Conservation (phyloP, 768 basidiomycete species). For the Psilocybe subaeruginosa region DNA sequence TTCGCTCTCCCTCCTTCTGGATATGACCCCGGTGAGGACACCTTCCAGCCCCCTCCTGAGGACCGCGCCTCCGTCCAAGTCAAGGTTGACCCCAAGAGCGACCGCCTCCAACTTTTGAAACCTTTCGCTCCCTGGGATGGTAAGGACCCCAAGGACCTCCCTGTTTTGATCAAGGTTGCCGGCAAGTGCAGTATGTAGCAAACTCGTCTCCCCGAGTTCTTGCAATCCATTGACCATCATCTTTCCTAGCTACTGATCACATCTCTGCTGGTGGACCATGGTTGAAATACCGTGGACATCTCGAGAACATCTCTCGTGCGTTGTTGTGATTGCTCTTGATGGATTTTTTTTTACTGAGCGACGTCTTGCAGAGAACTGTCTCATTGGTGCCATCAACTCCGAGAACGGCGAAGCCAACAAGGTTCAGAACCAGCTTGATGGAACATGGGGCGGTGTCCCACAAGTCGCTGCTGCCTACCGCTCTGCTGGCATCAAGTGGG, state of each 20-base stretch:
- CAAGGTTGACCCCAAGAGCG: constrained; percentile 80
- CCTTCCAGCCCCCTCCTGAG: constrained; percentile 91
- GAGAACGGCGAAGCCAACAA: constrained; percentile 98
- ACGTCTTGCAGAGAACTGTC: constrained; percentile 76
- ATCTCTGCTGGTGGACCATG: constrained; percentile 98
- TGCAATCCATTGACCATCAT: constrained; percentile 4
- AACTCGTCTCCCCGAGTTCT: neutral
- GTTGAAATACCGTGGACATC: constrained; percentile 99
- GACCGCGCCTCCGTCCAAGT: constrained; percentile 86
- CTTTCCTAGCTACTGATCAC: constrained; percentile 76
- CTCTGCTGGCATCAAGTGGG: constrained; percentile 90
- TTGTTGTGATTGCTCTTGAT: constrained; percentile 13
- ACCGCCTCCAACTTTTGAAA: constrained; percentile 88
- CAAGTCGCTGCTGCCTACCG: constrained; percentile 88
- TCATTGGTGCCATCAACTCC: constrained; percentile 96
- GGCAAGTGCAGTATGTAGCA: constrained; percentile 93
- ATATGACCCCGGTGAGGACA: constrained; percentile 96
- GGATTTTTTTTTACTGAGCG: constrained; percentile 10
- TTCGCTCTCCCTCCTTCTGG: constrained; percentile 93
- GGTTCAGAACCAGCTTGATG: constrained; percentile 87
- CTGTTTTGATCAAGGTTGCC: constrained; percentile 96
- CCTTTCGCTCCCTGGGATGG: constrained; percentile 95
- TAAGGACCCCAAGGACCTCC: constrained; percentile 86
- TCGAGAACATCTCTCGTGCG: constrained; percentile 95
- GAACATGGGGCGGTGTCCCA: constrained; percentile 86